Percentiles rank a stretch among this genome's conserved stretches.
These are phyloP conservation scores for Exophiala sideris DNA, from an alignment of 2,329 filamentous ascomycete species.

Conservation along the genomic window DNA sequence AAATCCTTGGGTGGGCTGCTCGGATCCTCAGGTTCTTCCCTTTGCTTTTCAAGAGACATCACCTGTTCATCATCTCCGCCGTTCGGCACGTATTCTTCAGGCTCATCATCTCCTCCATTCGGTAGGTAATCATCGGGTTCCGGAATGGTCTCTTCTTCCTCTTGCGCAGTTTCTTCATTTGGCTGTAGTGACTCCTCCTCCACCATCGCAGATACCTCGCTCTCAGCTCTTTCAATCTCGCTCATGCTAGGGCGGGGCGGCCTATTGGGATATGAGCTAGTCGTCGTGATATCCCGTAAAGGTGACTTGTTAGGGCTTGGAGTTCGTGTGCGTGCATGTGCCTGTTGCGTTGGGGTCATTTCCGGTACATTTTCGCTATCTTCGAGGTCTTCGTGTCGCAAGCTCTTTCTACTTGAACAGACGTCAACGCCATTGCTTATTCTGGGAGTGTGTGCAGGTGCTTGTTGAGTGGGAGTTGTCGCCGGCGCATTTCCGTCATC, in stretches of 20 bases:
- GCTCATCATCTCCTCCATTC: conserved; percentile 4
- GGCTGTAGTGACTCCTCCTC: conserved; percentile 7
- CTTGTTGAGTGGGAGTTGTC: conserved; percentile 35
- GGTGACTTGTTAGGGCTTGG: conserved; percentile 17
- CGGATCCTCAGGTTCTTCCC: conserved; percentile 15
- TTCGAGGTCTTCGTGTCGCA: conserved; percentile 22
- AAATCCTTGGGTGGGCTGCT: conserved; percentile 10
- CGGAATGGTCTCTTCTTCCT: background rate
- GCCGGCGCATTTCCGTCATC: conserved; percentile 23
- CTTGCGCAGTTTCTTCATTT: conserved; percentile 2
- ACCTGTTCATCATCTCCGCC: conserved; percentile 27
- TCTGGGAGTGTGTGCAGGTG: background rate
- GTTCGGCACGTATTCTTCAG: conserved; percentile 13
- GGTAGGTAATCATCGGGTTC: conserved; percentile 1
- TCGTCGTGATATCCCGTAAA: conserved; percentile 17
- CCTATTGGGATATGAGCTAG: conserved; percentile 13
- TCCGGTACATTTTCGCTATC: conserved; percentile 23
- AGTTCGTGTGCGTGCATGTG: background rate
- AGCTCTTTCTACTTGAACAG: conserved; percentile 15
- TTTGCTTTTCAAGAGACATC: background rate
- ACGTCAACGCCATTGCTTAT: conserved; percentile 20
- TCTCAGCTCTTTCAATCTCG: conserved; percentile 7
- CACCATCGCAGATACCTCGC: conserved; percentile 1
- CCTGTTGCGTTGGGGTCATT: conserved; percentile 35
- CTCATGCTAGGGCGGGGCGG: conserved; percentile 4